Evolutionary conservation across 2,329 filamentous ascomycete species (phyloP), one percentile per base, ranked within the genome.

Genomic region (Aureobasidium pullulans): DNA sequence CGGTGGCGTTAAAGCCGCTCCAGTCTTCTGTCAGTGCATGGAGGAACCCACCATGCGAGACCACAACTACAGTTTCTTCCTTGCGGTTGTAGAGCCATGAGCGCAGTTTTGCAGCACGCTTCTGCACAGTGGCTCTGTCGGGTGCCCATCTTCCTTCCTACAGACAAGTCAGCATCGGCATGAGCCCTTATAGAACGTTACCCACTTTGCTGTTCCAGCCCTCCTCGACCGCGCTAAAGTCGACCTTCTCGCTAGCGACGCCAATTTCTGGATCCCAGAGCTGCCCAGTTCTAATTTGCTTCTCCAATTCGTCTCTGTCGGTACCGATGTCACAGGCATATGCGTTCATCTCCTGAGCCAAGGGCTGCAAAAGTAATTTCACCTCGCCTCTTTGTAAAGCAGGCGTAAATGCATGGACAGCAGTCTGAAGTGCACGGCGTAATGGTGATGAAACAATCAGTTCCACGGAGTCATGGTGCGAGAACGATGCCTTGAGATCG

Each of bases 1-100:
- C 19, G 15, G 11, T 9, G 29, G 52, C 52, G 9, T 46, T 36
- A 28, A 56, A 80, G 44, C 84, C 87, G 54, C 84, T 77, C 84
- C 86, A 95, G 67, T 96, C 90, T 65, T 91, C 83, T 0, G 89
- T 94, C 64, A 96, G 75, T 67, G 90, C 95, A 71, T 96, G 91
- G 67, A 96, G 71, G 66, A 92, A 88, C 0, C 88, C 89, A 1
- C 91, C 91, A 67, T 96, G 91, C 4, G 89, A 87, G 6, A 95
- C 89, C 2, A 91, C 79, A 0, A 87, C 84, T 28, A 96, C 82
- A 65, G 92, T 81, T 66, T 88, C 84, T 65, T 83, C 80, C 4
- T 74, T 73, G 19, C 76, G 67, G 9, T 64, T 66, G 65, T 74
- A 75, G 39, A 94, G 70, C 73, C 81, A 85, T 9, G 75, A 66